Evolutionary conservation across 768 basidiomycete genomes (phyloP), one percentile per base, ranked within the genome.

Genomic region (Macrolepiota dolichaula): DNA sequence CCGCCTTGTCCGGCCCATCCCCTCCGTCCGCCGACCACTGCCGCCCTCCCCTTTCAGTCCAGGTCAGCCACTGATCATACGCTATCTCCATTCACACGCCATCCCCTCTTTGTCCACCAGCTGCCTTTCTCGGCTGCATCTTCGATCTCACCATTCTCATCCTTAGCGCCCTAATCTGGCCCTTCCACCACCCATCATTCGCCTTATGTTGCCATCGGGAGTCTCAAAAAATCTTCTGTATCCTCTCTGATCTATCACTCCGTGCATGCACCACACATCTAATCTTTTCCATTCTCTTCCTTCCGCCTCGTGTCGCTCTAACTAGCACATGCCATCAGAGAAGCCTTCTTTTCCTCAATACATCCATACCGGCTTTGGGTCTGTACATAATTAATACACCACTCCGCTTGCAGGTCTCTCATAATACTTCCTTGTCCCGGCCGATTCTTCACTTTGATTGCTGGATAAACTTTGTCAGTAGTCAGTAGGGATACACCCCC

Each of bases 401-500:
- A 52, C 51, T 7, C 22, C 22, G 37, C 50, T 40, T 40, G 49
- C 44, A 49, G 25, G 19, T 32, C 36, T 27, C 54, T 27, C 25
- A 55, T 38, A 29, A 27, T 29, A 42, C 55, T 42, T 42, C 32
- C 36, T n/a, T 53, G 36, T 13, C 32, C 36, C 52, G 52, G 37
- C 52, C 32, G 22, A 36, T 37, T 53, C 29, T 13, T n/a, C 17
- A 19, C 17, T 10, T 49, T 25, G 9, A 9, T 15, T 49, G 9
- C 11, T 49, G n/a, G 38, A 38, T 22, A 24, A n/a, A 44, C 7
- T 44, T 52, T 52, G 19, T 61, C 46, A 52, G 38, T 53, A 55
- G 19, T 61, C 46, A 52, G 38, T 53, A 55, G 27, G 57, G 51
- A 58, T 63, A 63, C 12, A 32, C 51, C 40, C 54, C 27, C 2